Evolutionary conservation across 148 eudicot genomes (phyloP), one percentile per base, ranked within the genome.

Genomic region (Mesembryanthemum crystallinum): DNA sequence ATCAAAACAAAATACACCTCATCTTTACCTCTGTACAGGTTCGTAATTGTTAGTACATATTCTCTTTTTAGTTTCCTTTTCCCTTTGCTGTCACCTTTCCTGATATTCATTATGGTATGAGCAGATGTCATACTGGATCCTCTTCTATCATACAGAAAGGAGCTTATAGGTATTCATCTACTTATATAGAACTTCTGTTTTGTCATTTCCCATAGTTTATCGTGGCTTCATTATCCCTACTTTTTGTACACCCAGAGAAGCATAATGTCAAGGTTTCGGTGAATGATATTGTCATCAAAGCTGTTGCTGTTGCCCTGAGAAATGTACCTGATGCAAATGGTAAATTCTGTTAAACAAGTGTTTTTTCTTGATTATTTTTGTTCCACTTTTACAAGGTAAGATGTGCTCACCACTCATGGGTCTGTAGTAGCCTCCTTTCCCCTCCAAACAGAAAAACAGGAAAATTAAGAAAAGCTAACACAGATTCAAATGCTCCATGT

Each of bases 241-340:
- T 23, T 28, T 37, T 63, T 70, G 74, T 45, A 43, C 78, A 52
- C 81, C 39, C 94, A 95, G 99, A 87, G 57, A 89, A 88, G 74
- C 90, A 89, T 77, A 86, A 86, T 79, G 85, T 92, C 64, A 95
- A 95, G 92, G 97, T 95, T 72, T 92, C 99, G 9, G 99, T 95
- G 76, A 95, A 95, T 83, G 99, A 95, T 78, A 89, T 95, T 76
- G 91, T 95, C 79, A 92, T 95, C 80, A 95, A 95, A 84, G 97
- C 96, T 78, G 99, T 95, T 82, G 99, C 98, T 74, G 76, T 82
- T 51, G 97, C 99, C 33, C 80, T 95, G 76, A 90, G 88, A 74
- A 95, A 88, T 79, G 96, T 95, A 60, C 94, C 96, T 43, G 88
- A 87, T 71, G 97, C 99, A 71, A 95, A 95, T 85, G 97, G 99